Evolutionary conservation across 1,284 basidiomycete genomes (phyloP).

Genomic region (Pseudozyma flocculosa): DNA sequence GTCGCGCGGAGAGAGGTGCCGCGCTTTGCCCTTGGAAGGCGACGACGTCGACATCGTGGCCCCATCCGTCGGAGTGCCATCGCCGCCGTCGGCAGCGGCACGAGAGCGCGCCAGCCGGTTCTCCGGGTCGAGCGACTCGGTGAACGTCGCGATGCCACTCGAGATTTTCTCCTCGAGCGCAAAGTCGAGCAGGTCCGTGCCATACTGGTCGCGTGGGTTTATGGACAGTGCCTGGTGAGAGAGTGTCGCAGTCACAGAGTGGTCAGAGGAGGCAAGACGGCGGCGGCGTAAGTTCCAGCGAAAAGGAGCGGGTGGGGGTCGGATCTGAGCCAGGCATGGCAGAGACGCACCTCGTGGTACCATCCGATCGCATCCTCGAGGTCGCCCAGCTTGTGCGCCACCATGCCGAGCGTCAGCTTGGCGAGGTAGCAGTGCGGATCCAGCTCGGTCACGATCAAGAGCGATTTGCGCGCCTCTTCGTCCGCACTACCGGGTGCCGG

Average conservation of each 20-base stretch:
- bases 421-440: slow-evolving; percentile 46
- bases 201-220: slow-evolving; percentile 32
- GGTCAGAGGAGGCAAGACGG: no score
- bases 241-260: no score
- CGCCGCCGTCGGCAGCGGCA: no score
- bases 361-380: slow-evolving; percentile 45
- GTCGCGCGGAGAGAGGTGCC: not conserved
- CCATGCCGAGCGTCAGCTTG: slow-evolving; percentile 45
- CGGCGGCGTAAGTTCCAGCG: no score
- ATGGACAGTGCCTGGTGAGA: slow-evolving; percentile 34
- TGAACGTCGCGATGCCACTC: slow-evolving; percentile 14
- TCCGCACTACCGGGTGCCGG: no score
- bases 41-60: no score
- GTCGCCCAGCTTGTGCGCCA: slow-evolving; percentile 37
- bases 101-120: no score
- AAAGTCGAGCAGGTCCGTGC: slow-evolving; percentile 40
- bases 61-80: no score
- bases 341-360: slow-evolving; percentile 45
- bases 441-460: slow-evolving; percentile 40
- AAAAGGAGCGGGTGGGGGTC: no score
- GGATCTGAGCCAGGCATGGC: no score
- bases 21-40: not conserved
- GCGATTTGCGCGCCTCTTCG: slow-evolving; percentile 21
- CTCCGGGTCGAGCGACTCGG: no score
- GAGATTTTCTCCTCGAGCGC: slow-evolving; percentile 38